Evolutionary conservation across 2,329 filamentous ascomycete genomes (phyloP).

Genomic region (Beauveria brongniartii): DNA sequence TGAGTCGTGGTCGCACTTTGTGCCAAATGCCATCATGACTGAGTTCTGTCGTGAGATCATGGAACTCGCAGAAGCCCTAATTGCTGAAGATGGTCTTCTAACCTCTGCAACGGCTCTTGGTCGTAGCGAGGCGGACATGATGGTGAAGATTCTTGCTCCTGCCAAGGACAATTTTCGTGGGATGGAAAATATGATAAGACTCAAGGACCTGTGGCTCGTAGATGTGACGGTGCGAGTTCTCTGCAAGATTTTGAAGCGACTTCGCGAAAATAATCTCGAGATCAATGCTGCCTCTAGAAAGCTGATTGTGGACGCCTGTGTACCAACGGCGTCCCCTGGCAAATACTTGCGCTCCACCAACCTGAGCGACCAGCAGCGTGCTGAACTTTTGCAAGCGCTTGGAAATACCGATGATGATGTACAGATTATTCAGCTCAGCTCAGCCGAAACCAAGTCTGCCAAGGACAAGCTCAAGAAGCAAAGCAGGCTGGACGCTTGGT

Average conservation of each 20-base stretch:
- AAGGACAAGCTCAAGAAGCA: conserved; percentile 44
- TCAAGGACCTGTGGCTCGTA: conserved; percentile 81
- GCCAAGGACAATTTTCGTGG: conserved; percentile 47
- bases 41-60: conserved; percentile 93
- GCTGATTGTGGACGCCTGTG: conserved; percentile 59
- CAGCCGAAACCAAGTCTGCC: conserved; percentile 21
- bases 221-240: conserved; percentile 75
- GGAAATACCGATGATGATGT: conserved; percentile 51
- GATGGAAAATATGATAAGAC: conserved; percentile 80
- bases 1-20: conserved; percentile 70
- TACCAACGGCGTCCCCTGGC: conserved; percentile 45
- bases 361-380: conserved; percentile 72
- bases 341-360: conserved; percentile 64
- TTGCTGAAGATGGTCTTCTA: conserved; percentile 79
- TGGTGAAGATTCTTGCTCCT: conserved; percentile 31
- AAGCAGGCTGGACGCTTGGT: conserved; percentile 54
- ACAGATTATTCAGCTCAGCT: conserved; percentile 36
- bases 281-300: conserved; percentile 52
- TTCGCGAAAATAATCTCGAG: conserved; percentile 70
- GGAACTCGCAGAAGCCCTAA: conserved; percentile 79
- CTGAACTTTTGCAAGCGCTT: conserved; percentile 62
- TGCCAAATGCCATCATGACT: conserved; percentile 73
- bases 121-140: conserved; percentile 29
- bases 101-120: conserved; percentile 48
- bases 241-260: conserved; percentile 70